Evolutionary conservation across 164 flowering plant species (phyloP).

Genomic region (Stephania cephalantha): DNA sequence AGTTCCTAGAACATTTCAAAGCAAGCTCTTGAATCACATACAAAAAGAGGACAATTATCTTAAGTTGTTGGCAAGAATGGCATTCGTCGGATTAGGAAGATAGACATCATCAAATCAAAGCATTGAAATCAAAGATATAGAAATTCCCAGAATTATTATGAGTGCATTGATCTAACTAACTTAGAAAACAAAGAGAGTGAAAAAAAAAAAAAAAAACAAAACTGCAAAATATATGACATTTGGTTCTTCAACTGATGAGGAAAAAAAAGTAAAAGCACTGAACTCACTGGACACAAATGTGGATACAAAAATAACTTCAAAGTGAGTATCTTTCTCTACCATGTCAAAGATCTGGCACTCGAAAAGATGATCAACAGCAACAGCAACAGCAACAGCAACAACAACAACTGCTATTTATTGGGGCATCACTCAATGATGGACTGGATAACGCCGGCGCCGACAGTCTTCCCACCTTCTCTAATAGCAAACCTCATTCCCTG

Average conservation of each 20-base stretch:
- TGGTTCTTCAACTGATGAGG: background rate
- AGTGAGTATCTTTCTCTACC: slow-evolving; percentile 9
- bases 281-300: slow-evolving; percentile 12
- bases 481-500: slow-evolving; percentile 39
- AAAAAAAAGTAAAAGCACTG: slow-evolving; percentile 8
- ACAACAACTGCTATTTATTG: no score
- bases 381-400: background rate
- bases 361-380: slow-evolving; percentile 3
- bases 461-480: slow-evolving; percentile 41
- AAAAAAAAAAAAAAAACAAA: slow-evolving; percentile 10
- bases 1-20: background rate
- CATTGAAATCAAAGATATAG: slow-evolving; percentile 4
- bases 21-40: background rate
- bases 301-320: slow-evolving; percentile 4
- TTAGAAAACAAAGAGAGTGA: background rate
- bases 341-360: background rate
- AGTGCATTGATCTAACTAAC: slow-evolving; percentile 11
- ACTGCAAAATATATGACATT: slow-evolving; percentile 14
- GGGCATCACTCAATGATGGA: slow-evolving; percentile 24
- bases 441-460: slow-evolving; percentile 35
- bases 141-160: slow-evolving; percentile 8
- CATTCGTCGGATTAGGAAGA: background rate
- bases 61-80: background rate
- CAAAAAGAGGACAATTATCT: background rate
- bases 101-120: background rate